A percentile compares a stretch with the other conserved stretches of the same genome.
phyloP scores from a whole-genome alignment of 139 green algal species.

The Desmodesmus armatus region DNA sequence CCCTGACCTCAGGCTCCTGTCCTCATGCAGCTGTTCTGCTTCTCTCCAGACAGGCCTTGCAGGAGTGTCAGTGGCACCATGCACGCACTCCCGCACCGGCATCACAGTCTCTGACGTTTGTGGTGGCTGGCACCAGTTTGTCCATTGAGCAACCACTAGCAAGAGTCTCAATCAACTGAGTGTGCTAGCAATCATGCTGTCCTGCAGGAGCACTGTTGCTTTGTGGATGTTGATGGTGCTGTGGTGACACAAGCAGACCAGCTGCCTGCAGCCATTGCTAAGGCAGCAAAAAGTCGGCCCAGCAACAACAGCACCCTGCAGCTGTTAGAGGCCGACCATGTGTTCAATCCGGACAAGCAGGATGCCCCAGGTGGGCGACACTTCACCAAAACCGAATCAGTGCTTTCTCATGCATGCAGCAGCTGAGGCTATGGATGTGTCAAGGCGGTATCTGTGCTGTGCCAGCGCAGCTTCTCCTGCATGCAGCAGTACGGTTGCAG shows the following conservation, averaged over 20 bases:
- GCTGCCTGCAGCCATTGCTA: slow-evolving; percentile 31
- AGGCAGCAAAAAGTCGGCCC: not conserved
- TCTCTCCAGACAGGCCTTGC: not conserved
- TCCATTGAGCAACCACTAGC: not conserved
- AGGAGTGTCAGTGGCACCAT: not conserved
- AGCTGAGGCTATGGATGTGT: not conserved
- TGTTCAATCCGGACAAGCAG: slow-evolving; percentile 49
- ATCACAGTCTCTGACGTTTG: not conserved
- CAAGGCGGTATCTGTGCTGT: no score
- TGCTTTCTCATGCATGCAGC: no score
- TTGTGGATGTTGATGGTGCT: slow-evolving; percentile 52
- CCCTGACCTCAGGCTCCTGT: not conserved
- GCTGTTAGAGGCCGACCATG: slow-evolving; percentile 74
- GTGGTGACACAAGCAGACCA: slow-evolving; percentile 24
- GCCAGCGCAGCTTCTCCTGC: not conserved
- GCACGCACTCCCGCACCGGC: not conserved
- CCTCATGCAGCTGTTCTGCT: not conserved
- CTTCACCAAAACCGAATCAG: no score
- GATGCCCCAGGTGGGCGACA: slow-evolving; percentile 10
- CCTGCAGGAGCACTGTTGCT: slow-evolving; percentile 61
- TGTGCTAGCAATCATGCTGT: not conserved
- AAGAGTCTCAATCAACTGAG: not conserved
- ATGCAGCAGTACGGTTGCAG: not conserved
- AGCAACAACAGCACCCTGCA: slow-evolving; percentile 2
- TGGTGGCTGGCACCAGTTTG: not conserved